These are phyloP conservation scores for Rosa hybrid DNA, from an alignment of 331 rosid genomes.

Conservation along the genomic window DNA sequence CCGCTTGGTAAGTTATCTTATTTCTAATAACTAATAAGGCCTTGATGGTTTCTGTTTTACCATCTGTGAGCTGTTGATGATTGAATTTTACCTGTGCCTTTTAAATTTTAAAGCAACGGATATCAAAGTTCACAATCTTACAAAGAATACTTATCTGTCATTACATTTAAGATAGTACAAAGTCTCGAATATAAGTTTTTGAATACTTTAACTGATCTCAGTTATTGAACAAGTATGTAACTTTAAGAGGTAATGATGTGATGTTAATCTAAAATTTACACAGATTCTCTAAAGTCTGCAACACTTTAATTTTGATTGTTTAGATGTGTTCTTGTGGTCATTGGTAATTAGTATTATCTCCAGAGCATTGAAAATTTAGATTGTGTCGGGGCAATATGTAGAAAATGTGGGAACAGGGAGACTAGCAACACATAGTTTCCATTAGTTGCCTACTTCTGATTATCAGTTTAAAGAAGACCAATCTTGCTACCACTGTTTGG, in stretches of 20 bases:
- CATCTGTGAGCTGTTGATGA: neutral
- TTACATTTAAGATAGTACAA: neutral
- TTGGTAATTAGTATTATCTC: neutral
- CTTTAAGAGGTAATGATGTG: neutral
- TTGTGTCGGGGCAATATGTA: too few relatives aligned
- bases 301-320: neutral
- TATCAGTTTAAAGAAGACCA: too few relatives aligned
- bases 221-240: neutral
- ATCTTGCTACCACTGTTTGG: neutral
- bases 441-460: neutral
- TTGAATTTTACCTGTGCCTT: neutral
- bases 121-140: neutral
- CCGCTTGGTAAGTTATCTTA: slow-evolving; percentile 50
- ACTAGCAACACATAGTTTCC: neutral
- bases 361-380: neutral
- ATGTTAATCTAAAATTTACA: neutral
- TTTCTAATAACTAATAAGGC: neutral
- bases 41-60: neutral
- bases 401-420: neutral
- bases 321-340: neutral
- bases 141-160: neutral
- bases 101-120: neutral
- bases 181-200: neutral
- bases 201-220: neutral
- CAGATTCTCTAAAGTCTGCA: neutral